Base-by-base conservation (phyloP, 2,329 filamentous ascomycete species). In the Penicillium digitatum region DNA sequence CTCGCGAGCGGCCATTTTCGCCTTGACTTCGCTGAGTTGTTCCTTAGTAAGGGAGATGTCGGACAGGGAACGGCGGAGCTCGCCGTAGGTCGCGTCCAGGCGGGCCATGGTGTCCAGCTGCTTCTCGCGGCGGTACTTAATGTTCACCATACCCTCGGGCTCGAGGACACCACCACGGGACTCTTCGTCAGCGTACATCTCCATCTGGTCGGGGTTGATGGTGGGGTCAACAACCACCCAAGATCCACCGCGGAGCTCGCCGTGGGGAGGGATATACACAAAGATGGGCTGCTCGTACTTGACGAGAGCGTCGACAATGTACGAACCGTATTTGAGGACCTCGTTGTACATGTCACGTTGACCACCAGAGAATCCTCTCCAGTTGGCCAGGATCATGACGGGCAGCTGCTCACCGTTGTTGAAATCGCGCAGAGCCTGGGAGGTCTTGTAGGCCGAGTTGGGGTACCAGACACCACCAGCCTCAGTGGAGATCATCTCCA, bases 291-390 rank as follows among this genome's bases (percentile, higher is more conserved):
- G 94, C 81, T 99, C 90, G 72, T 90, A 99, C 79, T 96, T 95
- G 81, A 96, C 91, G 45, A 99, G 87, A 52, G 93, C 93, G 70
- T 99, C 94, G 65, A 99, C 94, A 71, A 99, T 99, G 83, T 94
- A 97, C 18, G 93, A 96, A 72, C 94, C 94, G 71, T 99, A 99
- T 82, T 99, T 99, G 76, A 99, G 86, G 16, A 99, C 94, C 79
- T 99, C 94, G 79, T 97, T 96, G 86, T 95, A 99, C 94, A 99
- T 99, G 78, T 99, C 94, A 66, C 93, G 90, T 79, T 99, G 94
- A 62, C 94, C 94, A 81, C 94, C 94, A 65, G 94, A 99, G 90
- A 99, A 99, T 81, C 94, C 94, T 86, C 94, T 88, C 94, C 94
- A 99, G 83, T 99, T 99, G 78, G 94, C 94, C 62, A 99, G 86